Evolutionary conservation across 108 stramenopile genomes (phyloP).

Genomic region (Nannochloropsis granulata): DNA sequence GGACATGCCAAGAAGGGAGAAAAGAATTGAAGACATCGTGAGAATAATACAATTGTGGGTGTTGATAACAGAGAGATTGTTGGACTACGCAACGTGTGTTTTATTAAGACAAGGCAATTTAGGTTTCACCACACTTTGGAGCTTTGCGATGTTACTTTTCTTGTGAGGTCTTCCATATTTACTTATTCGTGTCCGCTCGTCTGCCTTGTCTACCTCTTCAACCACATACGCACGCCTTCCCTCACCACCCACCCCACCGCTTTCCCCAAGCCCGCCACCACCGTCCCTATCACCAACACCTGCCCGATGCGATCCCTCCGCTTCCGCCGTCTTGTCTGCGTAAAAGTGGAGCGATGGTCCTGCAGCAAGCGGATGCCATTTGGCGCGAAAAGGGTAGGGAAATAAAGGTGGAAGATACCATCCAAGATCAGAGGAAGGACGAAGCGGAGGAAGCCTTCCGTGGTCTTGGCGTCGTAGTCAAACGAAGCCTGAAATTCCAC

Average conservation of each 20-base stretch:
- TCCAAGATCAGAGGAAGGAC: conserved; percentile 70
- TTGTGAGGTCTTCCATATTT: neutral
- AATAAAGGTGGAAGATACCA: conserved; percentile 50
- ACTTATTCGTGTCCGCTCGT: neutral
- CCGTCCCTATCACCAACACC: neutral
- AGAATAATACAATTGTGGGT: neutral
- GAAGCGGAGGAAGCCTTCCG: conserved; percentile 64
- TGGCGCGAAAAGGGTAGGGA: conserved; percentile 55
- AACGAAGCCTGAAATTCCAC: conserved; percentile 58
- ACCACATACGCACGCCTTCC: neutral
- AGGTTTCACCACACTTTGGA: neutral
- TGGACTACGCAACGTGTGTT: neutral
- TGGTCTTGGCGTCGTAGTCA: conserved; percentile 31
- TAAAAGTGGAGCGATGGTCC: conserved; percentile 13
- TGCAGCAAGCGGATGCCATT: conserved; percentile 75
- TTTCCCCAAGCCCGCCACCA: neutral
- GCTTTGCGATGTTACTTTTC: neutral
- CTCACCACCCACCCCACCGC: neutral
- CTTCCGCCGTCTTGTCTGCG: neutral
- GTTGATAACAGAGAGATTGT: neutral
- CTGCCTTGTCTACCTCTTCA: neutral
- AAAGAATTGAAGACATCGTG: neutral
- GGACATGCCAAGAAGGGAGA: too few species aligned
- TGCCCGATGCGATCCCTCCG: neutral
- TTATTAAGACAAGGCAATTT: neutral